Evolutionary conservation across 192 early-diverging fungal species (phyloP).

Genomic region (Rhizophagus clarus): DNA sequence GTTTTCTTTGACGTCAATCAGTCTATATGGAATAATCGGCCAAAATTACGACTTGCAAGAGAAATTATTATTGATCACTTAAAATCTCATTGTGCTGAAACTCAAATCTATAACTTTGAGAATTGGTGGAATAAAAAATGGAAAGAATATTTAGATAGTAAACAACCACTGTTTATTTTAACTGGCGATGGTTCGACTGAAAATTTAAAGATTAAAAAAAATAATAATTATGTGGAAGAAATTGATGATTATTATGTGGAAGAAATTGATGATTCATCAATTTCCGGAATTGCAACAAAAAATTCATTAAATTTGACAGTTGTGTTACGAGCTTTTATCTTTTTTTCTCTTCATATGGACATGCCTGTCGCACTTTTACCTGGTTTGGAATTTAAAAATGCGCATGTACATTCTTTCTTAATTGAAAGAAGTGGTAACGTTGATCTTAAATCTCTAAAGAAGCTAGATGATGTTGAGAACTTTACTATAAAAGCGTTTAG

Average conservation of each 20-base stretch:
- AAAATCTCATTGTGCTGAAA: neutral
- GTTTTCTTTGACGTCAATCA: slow-evolving; percentile 42
- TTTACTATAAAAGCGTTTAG: too few relatives aligned
- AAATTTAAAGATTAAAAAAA: slow-evolving; percentile 1
- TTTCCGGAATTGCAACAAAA: neutral
- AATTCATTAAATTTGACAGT: neutral
- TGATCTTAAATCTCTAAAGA: neutral
- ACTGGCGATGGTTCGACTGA: slow-evolving; percentile 36
- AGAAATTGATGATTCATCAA: slow-evolving; percentile 4
- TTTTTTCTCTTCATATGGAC: neutral
- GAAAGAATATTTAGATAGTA: slow-evolving; percentile 21
- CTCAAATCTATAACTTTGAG: slow-evolving; percentile 24
- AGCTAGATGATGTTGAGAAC: too few relatives aligned
- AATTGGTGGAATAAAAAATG: slow-evolving; percentile 29
- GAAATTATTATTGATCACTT: slow-evolving; percentile 27
- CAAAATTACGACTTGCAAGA: slow-evolving; percentile 22
- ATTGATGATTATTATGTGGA: too few relatives aligned
- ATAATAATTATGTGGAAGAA: too few relatives aligned
- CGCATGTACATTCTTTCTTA: slow-evolving; percentile 8
- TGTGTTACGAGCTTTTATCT: slow-evolving; percentile 11
- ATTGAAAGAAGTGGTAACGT: slow-evolving; percentile 1
- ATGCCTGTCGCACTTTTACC: slow-evolving; percentile 26
- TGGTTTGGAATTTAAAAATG: slow-evolving; percentile 23
- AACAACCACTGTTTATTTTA: slow-evolving; percentile 30
- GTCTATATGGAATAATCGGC: slow-evolving; percentile 33